Evolutionary conservation across 176 grass and related monocot species (phyloP).

Genomic region (Secale cereale): DNA sequence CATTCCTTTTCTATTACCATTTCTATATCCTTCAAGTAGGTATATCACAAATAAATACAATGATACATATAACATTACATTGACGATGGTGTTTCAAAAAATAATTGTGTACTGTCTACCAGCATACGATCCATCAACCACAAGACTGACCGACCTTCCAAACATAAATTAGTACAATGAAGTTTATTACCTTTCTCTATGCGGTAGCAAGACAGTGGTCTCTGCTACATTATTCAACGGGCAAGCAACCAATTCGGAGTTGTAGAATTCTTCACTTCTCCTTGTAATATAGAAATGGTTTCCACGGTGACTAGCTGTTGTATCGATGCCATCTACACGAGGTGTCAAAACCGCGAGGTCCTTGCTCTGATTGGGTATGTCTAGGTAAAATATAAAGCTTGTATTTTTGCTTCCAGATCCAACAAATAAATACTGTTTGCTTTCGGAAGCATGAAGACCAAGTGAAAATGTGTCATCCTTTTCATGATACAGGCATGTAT

Average conservation of each 20-base stretch:
- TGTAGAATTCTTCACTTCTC: conserved; percentile 81
- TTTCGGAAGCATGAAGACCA: conserved; percentile 72
- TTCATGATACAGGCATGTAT: conserved; percentile 85
- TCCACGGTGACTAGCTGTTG: conserved; percentile 76
- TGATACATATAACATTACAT: background rate
- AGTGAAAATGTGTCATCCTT: conserved; percentile 85
- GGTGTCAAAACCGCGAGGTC: conserved; percentile 73
- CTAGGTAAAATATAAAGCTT: conserved; percentile 69
- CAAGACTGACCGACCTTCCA: conserved; percentile 3
- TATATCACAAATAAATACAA: background rate
- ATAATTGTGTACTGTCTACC: background rate
- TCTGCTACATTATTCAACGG: conserved; percentile 79
- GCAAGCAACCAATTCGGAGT: conserved; percentile 85
- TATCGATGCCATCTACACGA: conserved; percentile 77
- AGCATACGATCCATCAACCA: background rate
- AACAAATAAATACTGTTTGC: conserved; percentile 90
- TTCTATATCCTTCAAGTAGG: background rate
- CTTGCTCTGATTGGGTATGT: conserved; percentile 61
- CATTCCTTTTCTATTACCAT: background rate
- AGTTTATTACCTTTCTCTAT: conserved; percentile 80
- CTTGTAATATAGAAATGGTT: conserved; percentile 88
- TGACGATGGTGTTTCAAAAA: background rate
- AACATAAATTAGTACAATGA: background rate
- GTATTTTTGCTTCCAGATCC: conserved; percentile 93
- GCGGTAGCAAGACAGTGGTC: conserved; percentile 69